Conservation (phyloP, 441 rosid species). For the Populus trichocarpa region DNA sequence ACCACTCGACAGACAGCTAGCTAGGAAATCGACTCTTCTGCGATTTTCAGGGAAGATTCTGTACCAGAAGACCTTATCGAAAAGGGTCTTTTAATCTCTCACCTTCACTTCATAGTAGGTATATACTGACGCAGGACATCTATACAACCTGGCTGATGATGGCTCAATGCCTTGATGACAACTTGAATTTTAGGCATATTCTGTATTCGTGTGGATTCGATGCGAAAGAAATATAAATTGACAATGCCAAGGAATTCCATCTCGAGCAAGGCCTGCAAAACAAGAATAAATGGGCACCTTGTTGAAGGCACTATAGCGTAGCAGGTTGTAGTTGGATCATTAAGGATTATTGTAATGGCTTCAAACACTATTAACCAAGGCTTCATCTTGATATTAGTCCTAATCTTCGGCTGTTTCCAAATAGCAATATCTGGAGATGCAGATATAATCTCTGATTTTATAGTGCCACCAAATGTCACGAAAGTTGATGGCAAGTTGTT, state of each 20-base stretch:
- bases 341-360: not conserved
- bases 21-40: too few relatives aligned
- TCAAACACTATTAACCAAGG: not conserved
- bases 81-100: too few relatives aligned
- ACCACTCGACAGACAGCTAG: too few relatives aligned
- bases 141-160: too few relatives aligned
- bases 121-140: too few relatives aligned
- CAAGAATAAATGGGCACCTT: not conserved
- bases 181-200: not conserved
- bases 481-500: conserved; percentile 24
- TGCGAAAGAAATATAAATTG: not conserved
- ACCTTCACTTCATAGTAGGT: not conserved
- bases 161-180: not conserved
- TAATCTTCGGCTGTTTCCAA: conserved; percentile 10
- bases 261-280: not conserved
- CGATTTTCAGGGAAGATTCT: too few relatives aligned
- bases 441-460: conserved; percentile 34
- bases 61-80: not conserved
- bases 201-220: not conserved
- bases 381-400: not conserved
- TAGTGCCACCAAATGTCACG: conserved; percentile 16
- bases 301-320: not conserved
- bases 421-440: conserved; percentile 27
- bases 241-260: not conserved
- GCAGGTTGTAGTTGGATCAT: not conserved